Evolutionary conservation across 805 yeast species (phyloP).

Genomic region (Candida andamanensis): DNA sequence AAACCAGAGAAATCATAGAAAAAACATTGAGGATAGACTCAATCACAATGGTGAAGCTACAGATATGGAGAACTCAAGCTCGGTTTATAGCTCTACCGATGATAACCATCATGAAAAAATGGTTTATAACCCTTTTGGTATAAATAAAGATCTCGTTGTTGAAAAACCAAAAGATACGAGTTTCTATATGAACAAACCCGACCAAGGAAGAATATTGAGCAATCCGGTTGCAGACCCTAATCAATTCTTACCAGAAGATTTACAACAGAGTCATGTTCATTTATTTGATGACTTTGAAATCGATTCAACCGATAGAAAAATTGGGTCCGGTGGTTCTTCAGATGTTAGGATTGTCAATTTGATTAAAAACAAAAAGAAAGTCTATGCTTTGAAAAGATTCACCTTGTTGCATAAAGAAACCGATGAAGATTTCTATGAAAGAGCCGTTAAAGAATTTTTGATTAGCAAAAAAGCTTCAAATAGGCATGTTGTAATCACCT

Average conservation of each 20-base stretch:
- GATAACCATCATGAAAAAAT: constrained; percentile 34
- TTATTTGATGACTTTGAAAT: constrained; percentile 53
- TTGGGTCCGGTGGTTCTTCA: constrained; percentile 74
- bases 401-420: constrained; percentile 55
- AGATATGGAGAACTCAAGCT: neutral
- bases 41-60: neutral
- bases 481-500: constrained; percentile 56
- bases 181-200: constrained; percentile 28
- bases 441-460: constrained; percentile 61
- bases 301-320: constrained; percentile 36
- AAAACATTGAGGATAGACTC: constrained; percentile 5
- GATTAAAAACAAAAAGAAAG: constrained; percentile 34
- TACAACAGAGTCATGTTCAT: constrained; percentile 43
- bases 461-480: constrained; percentile 53
- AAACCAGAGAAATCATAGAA: constrained; percentile 22
- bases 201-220: constrained; percentile 47
- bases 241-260: constrained; percentile 50
- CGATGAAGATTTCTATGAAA: constrained; percentile 56
- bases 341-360: constrained; percentile 47
- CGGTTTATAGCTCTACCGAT: neutral
- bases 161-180: constrained; percentile 24
- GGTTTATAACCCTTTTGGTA: constrained; percentile 64
- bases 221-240: constrained; percentile 66
- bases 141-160: constrained; percentile 27
- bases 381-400: constrained; percentile 65